Evolutionary conservation across 306 rosid species (phyloP), one percentile per base, ranked within the genome.

Genomic region (Begonia masoniana): DNA sequence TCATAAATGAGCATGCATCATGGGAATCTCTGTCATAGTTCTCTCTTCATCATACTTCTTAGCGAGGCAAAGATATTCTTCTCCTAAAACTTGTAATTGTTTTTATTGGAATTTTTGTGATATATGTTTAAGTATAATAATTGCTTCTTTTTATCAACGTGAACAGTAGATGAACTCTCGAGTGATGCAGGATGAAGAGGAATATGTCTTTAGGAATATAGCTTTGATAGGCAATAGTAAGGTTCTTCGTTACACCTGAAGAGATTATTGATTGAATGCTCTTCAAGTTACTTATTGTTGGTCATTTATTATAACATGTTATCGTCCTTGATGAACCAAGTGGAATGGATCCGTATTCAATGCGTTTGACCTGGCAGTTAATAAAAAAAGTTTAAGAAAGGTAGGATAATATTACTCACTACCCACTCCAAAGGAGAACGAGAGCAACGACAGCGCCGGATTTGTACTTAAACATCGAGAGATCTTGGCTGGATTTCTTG

Each of bases 291-390:
- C 39, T 31, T 1, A 31, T 31, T 31, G 7, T 50, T 66, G 57
- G 24, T 65, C 56, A 57, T 53, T 42, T 64, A 14, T 46, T 19
- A 35, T 69, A 63, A 61, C 82, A 89, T 95, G 95, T 89, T 70
- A 73, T 89, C 46, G 59, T 89, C 67, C 95, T 89, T 51, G 97
- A 89, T 65, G 97, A 89, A 77, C 97, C 97, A 49, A 89, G 97
- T 75, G 97, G 97, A 79, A 89, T 89, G 97, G 97, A 89, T 76
- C 97, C 97, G 50, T 89, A 89, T 70, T 89, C 97, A 6, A 89
- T 82, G 97, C 95, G 94, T 50, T 76, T 85, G 85, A 85, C 97
- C 50, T 85, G 97, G 97, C 97, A 89, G 66, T 73, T 89, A 59
- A 89, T 89, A 55, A 89, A 89, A n/a, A 71, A 85, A 82, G 72